phyloP scores from a whole-genome alignment of 2,329 filamentous ascomycete species.

The Claviceps sp. region DNA sequence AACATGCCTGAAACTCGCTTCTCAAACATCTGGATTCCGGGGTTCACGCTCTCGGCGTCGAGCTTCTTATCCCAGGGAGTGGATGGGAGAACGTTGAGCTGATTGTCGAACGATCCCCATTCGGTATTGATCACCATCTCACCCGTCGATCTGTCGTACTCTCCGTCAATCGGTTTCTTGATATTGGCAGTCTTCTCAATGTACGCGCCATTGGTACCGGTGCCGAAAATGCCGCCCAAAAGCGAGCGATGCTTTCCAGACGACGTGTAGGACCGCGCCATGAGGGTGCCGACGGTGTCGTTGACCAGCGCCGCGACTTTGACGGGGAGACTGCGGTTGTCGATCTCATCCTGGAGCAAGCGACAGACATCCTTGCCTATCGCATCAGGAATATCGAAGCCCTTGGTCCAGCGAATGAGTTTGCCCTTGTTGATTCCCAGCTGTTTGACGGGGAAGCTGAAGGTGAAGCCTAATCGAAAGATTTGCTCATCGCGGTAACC shows the following conservation, averaged over 20 bases:
- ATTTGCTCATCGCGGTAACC: slow-evolving; percentile 59
- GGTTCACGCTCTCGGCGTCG: slow-evolving; percentile 73
- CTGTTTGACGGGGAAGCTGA: slow-evolving; percentile 93
- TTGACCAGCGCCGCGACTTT: slow-evolving; percentile 94
- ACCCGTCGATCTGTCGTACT: slow-evolving; percentile 68
- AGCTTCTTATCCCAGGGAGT: slow-evolving; percentile 72
- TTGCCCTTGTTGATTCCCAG: slow-evolving; percentile 89
- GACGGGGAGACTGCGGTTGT: slow-evolving; percentile 73
- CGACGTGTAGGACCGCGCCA: slow-evolving; percentile 93
- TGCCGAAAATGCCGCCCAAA: slow-evolving; percentile 94
- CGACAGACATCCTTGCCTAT: slow-evolving; percentile 90
- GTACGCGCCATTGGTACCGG: slow-evolving; percentile 93
- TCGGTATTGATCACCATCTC: slow-evolving; percentile 98
- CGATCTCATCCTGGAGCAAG: slow-evolving; percentile 78
- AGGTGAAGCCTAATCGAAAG: slow-evolving; percentile 95
- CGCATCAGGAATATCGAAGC: slow-evolving; percentile 91
- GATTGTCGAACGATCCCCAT: slow-evolving; percentile 97
- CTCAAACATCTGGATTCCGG: slow-evolving; percentile 96
- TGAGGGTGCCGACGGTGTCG: slow-evolving; percentile 92
- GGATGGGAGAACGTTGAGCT: slow-evolving; percentile 72
- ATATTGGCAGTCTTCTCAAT: slow-evolving; percentile 82
- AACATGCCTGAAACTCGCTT: slow-evolving; percentile 99
- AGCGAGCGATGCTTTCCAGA: slow-evolving; percentile 76
- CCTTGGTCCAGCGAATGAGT: slow-evolving; percentile 95
- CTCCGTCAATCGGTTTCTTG: slow-evolving; percentile 58